phyloP scores from a whole-genome alignment of 331 rosid genomes.

The Quercus tomentella region DNA sequence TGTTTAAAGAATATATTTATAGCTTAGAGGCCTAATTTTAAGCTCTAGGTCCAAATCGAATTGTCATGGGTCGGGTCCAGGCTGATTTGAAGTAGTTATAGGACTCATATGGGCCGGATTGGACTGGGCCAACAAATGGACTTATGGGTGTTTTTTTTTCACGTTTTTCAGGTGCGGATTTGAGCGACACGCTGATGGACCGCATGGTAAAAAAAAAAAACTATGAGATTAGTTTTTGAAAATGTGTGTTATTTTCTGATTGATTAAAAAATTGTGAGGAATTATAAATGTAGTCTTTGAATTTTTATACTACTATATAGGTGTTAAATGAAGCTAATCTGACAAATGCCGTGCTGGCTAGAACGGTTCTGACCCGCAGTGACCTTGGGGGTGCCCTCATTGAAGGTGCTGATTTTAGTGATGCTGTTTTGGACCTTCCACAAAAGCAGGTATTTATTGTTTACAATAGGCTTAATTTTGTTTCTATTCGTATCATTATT shows the following conservation, averaged over 20 bases:
- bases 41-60: too few relatives aligned
- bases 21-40: too few relatives aligned
- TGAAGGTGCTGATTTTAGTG: conserved; percentile 94
- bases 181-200: conserved; percentile 98
- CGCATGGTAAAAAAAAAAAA: conserved; percentile 65
- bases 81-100: neutral
- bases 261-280: neutral
- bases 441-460: conserved; percentile 59
- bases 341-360: conserved; percentile 65
- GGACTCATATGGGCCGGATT: neutral
- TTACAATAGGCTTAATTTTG: too few relatives aligned
- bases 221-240: too few relatives aligned
- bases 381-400: conserved; percentile 86
- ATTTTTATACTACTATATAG: conserved; percentile 17
- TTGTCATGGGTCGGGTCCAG: neutral
- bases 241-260: neutral
- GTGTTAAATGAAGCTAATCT: conserved; percentile 92
- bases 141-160: neutral
- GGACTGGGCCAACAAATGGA: neutral
- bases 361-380: conserved; percentile 92
- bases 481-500: too few relatives aligned
- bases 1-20: too few relatives aligned
- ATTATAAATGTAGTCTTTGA: too few relatives aligned
- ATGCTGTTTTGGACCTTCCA: conserved; percentile 83
- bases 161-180: conserved; percentile 63